These are phyloP conservation scores for Dictyostelium purpureum DNA, from an alignment of 78 protist genomes.

Conservation along the genomic window DNA sequence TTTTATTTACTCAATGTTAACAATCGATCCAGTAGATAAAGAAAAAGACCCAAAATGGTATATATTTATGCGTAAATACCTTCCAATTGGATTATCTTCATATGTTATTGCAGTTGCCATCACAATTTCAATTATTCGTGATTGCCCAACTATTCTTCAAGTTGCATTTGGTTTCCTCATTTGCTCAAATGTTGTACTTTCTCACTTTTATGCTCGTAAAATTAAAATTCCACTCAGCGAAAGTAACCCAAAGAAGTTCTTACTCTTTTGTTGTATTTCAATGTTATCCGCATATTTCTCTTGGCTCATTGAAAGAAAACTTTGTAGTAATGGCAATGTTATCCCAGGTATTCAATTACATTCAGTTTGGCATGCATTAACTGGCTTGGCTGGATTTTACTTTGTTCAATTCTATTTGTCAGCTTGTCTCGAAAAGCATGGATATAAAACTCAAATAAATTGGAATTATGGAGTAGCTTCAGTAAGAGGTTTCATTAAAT, in stretches of 20 bases:
- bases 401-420: conserved; percentile 52
- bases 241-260: conserved; percentile 21
- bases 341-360: conserved; percentile 73
- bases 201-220: not conserved
- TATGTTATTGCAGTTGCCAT: conserved; percentile 22
- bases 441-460: conserved; percentile 29
- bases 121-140: conserved; percentile 36
- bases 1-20: conserved; percentile 58
- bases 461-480: conserved; percentile 43
- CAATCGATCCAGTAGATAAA: conserved; percentile 17
- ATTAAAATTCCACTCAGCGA: not conserved
- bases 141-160: conserved; percentile 49
- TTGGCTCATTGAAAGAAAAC: conserved; percentile 70
- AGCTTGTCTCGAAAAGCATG: conserved; percentile 12
- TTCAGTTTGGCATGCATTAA: conserved; percentile 58
- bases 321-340: conserved; percentile 44
- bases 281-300: conserved; percentile 42
- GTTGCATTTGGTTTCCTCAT: conserved; percentile 46
- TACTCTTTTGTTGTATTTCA: conserved; percentile 6
- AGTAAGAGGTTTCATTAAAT: not conserved
- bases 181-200: not conserved
- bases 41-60: not conserved
- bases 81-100: conserved; percentile 1
- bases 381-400: conserved; percentile 56
- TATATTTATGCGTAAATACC: conserved; percentile 8